Base-by-base conservation (phyloP, 1,284 basidiomycete species). In the Cryptococcus floricola region DNA sequence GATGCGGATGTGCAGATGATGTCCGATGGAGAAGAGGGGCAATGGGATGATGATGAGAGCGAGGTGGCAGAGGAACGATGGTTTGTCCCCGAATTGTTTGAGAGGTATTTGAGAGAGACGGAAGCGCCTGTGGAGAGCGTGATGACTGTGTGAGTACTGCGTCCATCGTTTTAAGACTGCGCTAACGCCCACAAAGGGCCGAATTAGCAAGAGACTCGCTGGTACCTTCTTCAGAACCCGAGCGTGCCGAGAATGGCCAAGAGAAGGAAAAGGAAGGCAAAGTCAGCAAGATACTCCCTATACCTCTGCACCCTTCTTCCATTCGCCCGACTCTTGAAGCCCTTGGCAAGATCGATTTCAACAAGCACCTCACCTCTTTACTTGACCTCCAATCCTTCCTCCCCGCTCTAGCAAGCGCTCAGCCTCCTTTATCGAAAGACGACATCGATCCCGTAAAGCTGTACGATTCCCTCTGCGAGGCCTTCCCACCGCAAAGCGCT, bases 111-210 rank as follows among this genome's bases (percentile, higher is more conserved):
- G 13, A 42, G 63, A 18, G 72, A 72, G 38, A 9, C 61, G 6
- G 68, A 70, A 4, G 69, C 62, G 0, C 66, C 63, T 2, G 49
- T 67, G 2, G 65, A 70, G 19, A 57, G 64, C 23, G 48, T 68
- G 5, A 57, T 69, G 48, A 74, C 70, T 6, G 60, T 61, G 71
- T 74, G 31, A 56, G 68, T 62, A 7, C 7, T 14, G 13, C 31
- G 4, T 8, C 18, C 12, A 27, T 6, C 5, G n/a, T 1, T 39
- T 2, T n/a, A 25, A 42, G 39, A 7, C 43, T 53, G 14, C 49
- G 50, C 2, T 8, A n/a, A 12, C 27, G 25, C 6, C 19, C 18
- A 25, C 39, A 7, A 50, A 71, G 69, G 1, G 61, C 59, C 7
- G 71, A 73, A 23, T 57, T 69, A 2, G 67, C 63, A 28, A 64